Evolutionary conservation across 768 basidiomycete genomes (phyloP).

Genomic region (Phylloporus sp.): DNA sequence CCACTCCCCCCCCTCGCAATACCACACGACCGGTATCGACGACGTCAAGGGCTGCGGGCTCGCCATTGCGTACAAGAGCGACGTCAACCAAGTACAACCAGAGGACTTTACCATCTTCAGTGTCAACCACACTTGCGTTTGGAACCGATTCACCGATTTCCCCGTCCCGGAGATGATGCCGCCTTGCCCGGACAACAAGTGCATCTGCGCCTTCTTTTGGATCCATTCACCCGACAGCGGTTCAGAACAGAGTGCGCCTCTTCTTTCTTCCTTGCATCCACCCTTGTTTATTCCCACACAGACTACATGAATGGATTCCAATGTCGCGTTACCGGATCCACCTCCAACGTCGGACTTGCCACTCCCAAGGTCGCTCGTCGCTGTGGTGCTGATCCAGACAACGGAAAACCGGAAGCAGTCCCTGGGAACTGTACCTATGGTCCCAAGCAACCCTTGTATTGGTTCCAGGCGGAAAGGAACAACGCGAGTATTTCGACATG

Average conservation of each 20-base stretch:
- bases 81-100: slow-evolving; percentile 52
- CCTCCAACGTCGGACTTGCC: slow-evolving; percentile 48
- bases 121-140: slow-evolving; percentile 72
- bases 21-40: slow-evolving; percentile 50
- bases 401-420: slow-evolving; percentile 37
- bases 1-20: slow-evolving; percentile 37
- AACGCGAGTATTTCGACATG: slow-evolving; percentile 39
- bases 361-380: slow-evolving; percentile 55
- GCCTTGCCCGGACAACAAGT: slow-evolving; percentile 56
- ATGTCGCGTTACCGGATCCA: slow-evolving; percentile 54
- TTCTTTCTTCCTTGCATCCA: neutral
- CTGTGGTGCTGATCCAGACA: slow-evolving; percentile 55
- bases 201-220: slow-evolving; percentile 73
- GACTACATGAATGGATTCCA: slow-evolving; percentile 76
- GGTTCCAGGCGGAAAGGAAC: slow-evolving; percentile 59
- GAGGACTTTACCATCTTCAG: slow-evolving; percentile 70
- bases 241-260: slow-evolving; percentile 53
- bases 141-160: slow-evolving; percentile 65
- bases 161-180: slow-evolving; percentile 65
- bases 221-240: slow-evolving; percentile 59
- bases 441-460: slow-evolving; percentile 66
- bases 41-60: slow-evolving; percentile 63
- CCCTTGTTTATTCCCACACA: slow-evolving; percentile 18
- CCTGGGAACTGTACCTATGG: slow-evolving; percentile 70
- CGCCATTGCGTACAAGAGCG: slow-evolving; percentile 71